These are phyloP conservation scores for Syzygium jambos DNA, from an alignment of 345 rosid species.

Conservation along the genomic window DNA sequence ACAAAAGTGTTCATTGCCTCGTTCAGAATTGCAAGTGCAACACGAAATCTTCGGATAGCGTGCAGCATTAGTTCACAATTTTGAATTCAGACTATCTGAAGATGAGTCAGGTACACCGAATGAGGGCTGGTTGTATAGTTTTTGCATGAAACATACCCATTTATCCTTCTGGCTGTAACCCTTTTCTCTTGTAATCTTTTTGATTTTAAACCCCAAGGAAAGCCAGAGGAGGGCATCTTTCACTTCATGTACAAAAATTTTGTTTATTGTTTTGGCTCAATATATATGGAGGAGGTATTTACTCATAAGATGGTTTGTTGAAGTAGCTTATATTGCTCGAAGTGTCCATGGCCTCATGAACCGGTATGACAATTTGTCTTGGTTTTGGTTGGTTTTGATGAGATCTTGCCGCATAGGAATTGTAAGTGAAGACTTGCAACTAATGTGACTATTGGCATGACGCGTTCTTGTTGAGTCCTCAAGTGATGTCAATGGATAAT, in stretches of 20 bases:
- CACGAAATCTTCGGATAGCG: neutral
- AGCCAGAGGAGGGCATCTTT: neutral
- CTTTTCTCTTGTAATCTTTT: neutral
- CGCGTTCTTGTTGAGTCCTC: neutral
- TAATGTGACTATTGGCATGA: neutral
- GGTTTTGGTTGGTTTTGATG: neutral
- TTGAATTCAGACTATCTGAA: neutral
- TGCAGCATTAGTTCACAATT: neutral
- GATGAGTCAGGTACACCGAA: neutral
- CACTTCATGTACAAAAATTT: neutral
- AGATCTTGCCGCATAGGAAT: neutral
- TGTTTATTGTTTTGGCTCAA: neutral
- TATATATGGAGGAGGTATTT: neutral
- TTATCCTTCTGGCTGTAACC: neutral
- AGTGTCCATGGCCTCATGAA: neutral
- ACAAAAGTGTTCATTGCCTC: neutral
- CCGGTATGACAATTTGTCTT: neutral
- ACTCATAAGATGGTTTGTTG: neutral
- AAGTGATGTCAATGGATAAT: neutral
- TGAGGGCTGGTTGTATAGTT: neutral
- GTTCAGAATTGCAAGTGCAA: neutral
- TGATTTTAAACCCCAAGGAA: neutral
- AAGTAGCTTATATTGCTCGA: neutral
- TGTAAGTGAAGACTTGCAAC: neutral
- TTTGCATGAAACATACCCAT: neutral